Conservation (phyloP, 1,284 basidiomycete species). For the Veloboletus limbatus region DNA sequence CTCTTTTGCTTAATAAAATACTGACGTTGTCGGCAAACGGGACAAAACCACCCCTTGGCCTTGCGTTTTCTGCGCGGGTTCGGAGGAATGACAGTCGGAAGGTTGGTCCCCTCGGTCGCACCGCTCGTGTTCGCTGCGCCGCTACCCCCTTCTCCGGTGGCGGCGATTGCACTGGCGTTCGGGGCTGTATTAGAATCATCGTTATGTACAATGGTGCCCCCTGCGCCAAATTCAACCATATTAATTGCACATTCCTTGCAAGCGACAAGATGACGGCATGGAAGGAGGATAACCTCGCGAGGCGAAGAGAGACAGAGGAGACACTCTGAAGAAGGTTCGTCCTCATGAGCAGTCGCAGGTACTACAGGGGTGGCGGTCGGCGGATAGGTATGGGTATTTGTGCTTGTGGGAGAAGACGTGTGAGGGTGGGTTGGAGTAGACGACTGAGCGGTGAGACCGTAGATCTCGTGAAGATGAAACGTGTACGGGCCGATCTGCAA, state of each 20-base stretch:
- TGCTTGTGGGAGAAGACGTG: conserved; percentile 38
- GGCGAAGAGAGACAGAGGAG: conserved; percentile 83
- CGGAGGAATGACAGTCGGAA: conserved; percentile 28
- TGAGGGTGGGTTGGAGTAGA: conserved; percentile 41
- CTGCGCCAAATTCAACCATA: conserved; percentile 93
- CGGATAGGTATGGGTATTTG: conserved; percentile 50
- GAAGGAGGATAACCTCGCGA: conserved; percentile 85
- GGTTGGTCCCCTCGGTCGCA: conserved; percentile 20
- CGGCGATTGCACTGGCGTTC: conserved; percentile 5
- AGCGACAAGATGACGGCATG: conserved; percentile 87
- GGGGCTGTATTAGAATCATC: conserved; percentile 39
- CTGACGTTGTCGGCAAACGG: conserved; percentile 86
- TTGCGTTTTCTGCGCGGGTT: conserved; percentile 75
- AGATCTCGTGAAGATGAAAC: conserved; percentile 91
- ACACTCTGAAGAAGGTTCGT: conserved; percentile 82
- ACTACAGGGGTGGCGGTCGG: conserved; percentile 38
- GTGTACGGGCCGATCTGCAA: conserved; percentile 79
- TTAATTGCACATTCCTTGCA: conserved; percentile 90
- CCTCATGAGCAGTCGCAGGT: conserved; percentile 45
- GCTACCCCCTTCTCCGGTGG: conserved; percentile 17
- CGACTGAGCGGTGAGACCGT: conserved; percentile 71
- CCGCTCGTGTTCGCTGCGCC: conserved; percentile 21
- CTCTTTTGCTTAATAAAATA: conserved; percentile 15
- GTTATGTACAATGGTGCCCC: conserved; percentile 71
- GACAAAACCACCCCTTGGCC: conserved; percentile 94